Evolutionary conservation across 768 basidiomycete species (phyloP), one percentile per base, ranked within the genome.

Genomic region (Kwoniella sp.): DNA sequence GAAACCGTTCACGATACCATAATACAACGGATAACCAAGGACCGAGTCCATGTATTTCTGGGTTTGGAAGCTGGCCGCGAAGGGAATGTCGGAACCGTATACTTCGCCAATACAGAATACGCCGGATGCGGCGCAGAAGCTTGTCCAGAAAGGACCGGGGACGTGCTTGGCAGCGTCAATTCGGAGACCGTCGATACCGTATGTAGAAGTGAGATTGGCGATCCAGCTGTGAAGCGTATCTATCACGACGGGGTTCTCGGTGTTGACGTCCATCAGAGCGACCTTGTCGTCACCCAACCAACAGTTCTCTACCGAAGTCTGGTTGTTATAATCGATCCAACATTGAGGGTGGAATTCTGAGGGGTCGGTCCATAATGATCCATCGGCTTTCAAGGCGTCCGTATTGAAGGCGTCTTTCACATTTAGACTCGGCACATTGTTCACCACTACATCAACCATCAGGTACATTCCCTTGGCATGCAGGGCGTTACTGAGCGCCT

Each of bases 21-120:
- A 75, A 59, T 76, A 77, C 13, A 72, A 61, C 12, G 77, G 76
- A 57, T 71, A 79, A 26, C 74, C 76, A 7, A 79, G 65, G 37
- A 77, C 60, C 0, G 72, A 71, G 54, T 79, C 77, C 62, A 79
- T 64, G 60, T 69, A 77, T 44, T 68, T 69, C 36, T 75, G 50
- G 8, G 69, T 71, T 48, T 79, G 77, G 60, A 65, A 79, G 17
- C 65, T 27, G 4, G 73, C 64, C 1, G 74, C 73, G 54, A 65
- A 73, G 56, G 46, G 56, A 21, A 88, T 82, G 47, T 87, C 83
- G 26, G 77, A 72, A n/a, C 83, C 86, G 61, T 86, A 87, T 30
- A 92, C 89, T 81, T 92, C 91, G 49, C 91, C 91, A 60, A 91
- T 89, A 71, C 90, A 92, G 81, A 90, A 94, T 17, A 91, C 88